Evolutionary conservation across 495 filamentous ascomycete genomes (phyloP), one percentile per base, ranked within the genome.

Genomic region (Hypoxylon lienhwacheense): DNA sequence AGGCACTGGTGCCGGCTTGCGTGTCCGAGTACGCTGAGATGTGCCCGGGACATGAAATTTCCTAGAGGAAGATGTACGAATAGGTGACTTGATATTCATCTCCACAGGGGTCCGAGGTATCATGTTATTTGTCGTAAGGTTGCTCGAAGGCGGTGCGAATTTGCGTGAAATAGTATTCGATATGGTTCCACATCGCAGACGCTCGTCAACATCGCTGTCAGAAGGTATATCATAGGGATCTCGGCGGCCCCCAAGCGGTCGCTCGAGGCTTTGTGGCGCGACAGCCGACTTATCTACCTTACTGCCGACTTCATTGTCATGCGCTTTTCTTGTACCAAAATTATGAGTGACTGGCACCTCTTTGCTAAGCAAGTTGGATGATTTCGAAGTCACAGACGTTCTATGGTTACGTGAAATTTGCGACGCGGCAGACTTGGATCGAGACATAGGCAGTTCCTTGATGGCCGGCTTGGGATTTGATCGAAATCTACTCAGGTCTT

Each of bases 141-240:
- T 16, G 1, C 10, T 20, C 11, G 46, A 28, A 33, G 40, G 19
- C 24, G 11, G 0, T 3, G 7, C 15, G 14, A 4, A 15, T 15
- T 11, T 21, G 15, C 22, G 35, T 28, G 14, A 17, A 31, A 8
- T 11, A 20, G 17, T 1, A 21, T 19, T 3, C 6, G 16, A 26
- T 20, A 14, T 37, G 15, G 14, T 29, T 19, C 39, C 15, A 14
- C 4, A 12, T 7, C 22, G n/a, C 20, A n/a, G 36, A 4, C 2
- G 6, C 41, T 36, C 12, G 11, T 46, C 12, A 2, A 14, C 28
- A 17, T 60, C 49, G 26, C 32, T 49, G 5, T 54, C 50, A 16
- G 56, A 60, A 1, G 21, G 15, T 6, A 60, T 11, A 16, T 50
- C 39, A 7, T 60, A 60, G 14, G 56, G 56, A 31, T 60, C 56